phyloP scores from a whole-genome alignment of 78 protist species.

The Paulinella micropora region DNA sequence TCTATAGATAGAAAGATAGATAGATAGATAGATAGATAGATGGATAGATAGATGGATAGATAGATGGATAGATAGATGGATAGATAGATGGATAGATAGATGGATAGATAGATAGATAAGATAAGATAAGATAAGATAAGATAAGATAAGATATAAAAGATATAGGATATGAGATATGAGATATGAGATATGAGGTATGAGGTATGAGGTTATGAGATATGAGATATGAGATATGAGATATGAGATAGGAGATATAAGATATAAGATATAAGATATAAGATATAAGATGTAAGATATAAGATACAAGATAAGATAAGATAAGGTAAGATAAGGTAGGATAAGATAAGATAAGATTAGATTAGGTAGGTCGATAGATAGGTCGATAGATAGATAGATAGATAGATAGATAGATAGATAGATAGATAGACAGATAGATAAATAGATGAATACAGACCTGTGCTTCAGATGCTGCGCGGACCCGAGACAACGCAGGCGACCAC shows the following conservation, averaged over 20 bases:
- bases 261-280: too few species aligned
- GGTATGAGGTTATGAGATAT: too few species aligned
- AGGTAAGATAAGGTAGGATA: too few species aligned
- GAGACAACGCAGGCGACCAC: conserved; percentile 7
- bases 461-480: background rate
- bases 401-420: background rate
- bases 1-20: background rate
- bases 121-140: too few species aligned
- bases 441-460: background rate
- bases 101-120: background rate
- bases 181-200: too few species aligned
- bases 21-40: background rate
- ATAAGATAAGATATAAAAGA: too few species aligned
- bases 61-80: background rate
- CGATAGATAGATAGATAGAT: background rate
- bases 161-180: too few species aligned
- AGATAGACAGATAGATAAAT: background rate
- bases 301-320: too few species aligned
- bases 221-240: too few species aligned
- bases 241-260: too few species aligned
- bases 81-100: background rate
- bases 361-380: background rate
- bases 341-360: too few species aligned
- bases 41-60: background rate
- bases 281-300: too few species aligned